Conservation (phyloP, 2,329 filamentous ascomycete genomes). For the Fusarium tjaetaba region DNA sequence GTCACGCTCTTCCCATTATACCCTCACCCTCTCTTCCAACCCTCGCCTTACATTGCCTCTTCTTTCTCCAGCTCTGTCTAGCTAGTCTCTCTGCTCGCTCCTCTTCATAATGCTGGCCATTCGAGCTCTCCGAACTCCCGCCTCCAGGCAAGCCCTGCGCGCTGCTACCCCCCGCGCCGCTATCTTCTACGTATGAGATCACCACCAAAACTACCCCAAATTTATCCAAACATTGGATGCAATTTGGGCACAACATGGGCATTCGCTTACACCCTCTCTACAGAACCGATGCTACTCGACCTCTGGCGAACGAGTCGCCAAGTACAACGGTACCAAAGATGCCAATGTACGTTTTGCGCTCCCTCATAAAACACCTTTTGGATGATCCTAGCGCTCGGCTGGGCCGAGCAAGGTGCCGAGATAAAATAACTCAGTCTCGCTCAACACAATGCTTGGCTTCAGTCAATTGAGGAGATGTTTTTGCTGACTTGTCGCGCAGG, state of each 20-base stretch:
- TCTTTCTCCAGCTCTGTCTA: constrained; percentile 24
- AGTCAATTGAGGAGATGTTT: constrained; percentile 23
- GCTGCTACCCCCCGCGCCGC: constrained; percentile 69
- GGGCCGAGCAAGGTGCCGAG: constrained; percentile 42
- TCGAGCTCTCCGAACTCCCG: constrained; percentile 79
- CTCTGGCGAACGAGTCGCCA: constrained; percentile 78
- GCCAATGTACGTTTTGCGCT: constrained; percentile 73
- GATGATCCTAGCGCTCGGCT: constrained; percentile 36
- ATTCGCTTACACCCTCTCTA: constrained; percentile 31
- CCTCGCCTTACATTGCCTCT: constrained; percentile 36
- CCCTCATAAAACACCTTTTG: constrained; percentile 18
- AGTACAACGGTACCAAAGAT: constrained; percentile 92
- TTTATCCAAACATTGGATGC: not conserved
- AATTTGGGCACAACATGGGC: constrained; percentile 24
- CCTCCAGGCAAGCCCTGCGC: constrained; percentile 81
- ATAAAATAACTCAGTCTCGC: constrained; percentile 56
- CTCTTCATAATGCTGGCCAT: constrained; percentile 80
- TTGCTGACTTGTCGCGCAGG: constrained; percentile 62
- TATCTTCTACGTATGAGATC: constrained; percentile 50
- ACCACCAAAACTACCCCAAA: constrained; percentile 24
- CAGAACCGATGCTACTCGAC: constrained; percentile 73
- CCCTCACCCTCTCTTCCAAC: constrained; percentile 22
- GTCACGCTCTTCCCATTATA: constrained; percentile 27
- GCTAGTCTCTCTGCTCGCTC: constrained; percentile 29
- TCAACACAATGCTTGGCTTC: constrained; percentile 25